Evolutionary conservation across 2,329 filamentous ascomycete species (phyloP).

Genomic region (Beauveria caledonica): DNA sequence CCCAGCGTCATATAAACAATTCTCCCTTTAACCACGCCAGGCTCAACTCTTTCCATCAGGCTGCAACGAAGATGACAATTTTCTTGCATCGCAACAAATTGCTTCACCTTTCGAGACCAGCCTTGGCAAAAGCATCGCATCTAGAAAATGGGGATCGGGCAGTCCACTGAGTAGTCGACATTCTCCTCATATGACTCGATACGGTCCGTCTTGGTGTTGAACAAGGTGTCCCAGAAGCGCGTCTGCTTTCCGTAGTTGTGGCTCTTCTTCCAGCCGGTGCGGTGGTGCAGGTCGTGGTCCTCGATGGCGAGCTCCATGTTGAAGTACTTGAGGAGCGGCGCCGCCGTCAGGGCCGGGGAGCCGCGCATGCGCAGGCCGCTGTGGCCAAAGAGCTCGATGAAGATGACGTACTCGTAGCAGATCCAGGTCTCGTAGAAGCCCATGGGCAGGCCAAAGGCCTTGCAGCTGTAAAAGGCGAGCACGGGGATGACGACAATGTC

Average conservation of each 20-base stretch:
- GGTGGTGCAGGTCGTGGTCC: constrained; percentile 32
- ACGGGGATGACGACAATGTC: constrained; percentile 33
- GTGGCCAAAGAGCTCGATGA: constrained; percentile 29
- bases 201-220: constrained; percentile 27
- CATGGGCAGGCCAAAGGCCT: constrained; percentile 29
- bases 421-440: constrained; percentile 39
- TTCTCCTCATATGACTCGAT: constrained; percentile 26
- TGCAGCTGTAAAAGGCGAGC: constrained; percentile 28
- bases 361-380: constrained; percentile 28
- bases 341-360: constrained; percentile 23
- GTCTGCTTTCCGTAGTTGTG: constrained; percentile 33
- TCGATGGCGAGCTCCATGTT: constrained; percentile 31
- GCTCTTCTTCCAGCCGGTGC: constrained; percentile 28
- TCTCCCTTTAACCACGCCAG: background rate
- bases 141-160: constrained; percentile 21
- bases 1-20: background rate
- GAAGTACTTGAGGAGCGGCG: constrained; percentile 24
- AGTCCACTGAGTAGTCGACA: constrained; percentile 22
- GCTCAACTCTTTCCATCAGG: too few relatives aligned
- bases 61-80: background rate
- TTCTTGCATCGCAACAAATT: too few relatives aligned
- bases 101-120: background rate
- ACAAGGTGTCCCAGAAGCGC: constrained; percentile 27
- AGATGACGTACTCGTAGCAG: constrained; percentile 34
- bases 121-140: background rate